Evolutionary conservation across 2,329 filamentous ascomycete genomes (phyloP).

Genomic region (Calonectria henricotiae): DNA sequence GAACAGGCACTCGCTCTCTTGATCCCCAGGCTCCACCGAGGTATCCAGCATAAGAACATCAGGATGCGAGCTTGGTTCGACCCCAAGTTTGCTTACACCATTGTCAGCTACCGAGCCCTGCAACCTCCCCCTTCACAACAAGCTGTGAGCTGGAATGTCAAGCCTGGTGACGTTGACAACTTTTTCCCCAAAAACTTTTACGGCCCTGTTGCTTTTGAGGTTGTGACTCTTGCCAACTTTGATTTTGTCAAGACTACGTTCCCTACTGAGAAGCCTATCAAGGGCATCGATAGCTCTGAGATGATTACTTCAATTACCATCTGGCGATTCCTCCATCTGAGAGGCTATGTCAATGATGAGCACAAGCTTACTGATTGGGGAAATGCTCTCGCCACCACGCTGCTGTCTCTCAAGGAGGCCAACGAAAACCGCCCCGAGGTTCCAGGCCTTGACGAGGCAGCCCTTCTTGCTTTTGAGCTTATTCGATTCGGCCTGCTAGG

Average conservation of each 20-base stretch:
- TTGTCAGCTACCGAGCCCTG: slow-evolving; percentile 71
- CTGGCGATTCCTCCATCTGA: slow-evolving; percentile 91
- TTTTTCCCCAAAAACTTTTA: slow-evolving; percentile 61
- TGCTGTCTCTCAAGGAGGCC: slow-evolving; percentile 75
- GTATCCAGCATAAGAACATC: slow-evolving; percentile 86
- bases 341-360: slow-evolving; percentile 85
- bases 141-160: slow-evolving; percentile 81
- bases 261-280: slow-evolving; percentile 71
- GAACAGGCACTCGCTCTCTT: slow-evolving; percentile 85
- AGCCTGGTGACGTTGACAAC: slow-evolving; percentile 70
- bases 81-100: slow-evolving; percentile 76
- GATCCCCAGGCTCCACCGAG: slow-evolving; percentile 85
- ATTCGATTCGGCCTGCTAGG: slow-evolving; percentile 85
- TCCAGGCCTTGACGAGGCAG: slow-evolving; percentile 79
- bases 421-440: slow-evolving; percentile 64
- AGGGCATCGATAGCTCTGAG: slow-evolving; percentile 77
- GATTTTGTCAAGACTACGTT: slow-evolving; percentile 81
- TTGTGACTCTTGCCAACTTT: slow-evolving; percentile 78
- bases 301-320: slow-evolving; percentile 81
- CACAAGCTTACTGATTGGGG: slow-evolving; percentile 91
- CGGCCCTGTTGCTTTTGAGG: slow-evolving; percentile 69
- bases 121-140: slow-evolving; percentile 66
- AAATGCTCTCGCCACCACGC: slow-evolving; percentile 80
- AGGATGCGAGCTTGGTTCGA: slow-evolving; percentile 90
- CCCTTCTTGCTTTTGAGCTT: slow-evolving; percentile 89